These are phyloP conservation scores for Pyrenula massariospora DNA, from an alignment of 495 filamentous ascomycete species.

Conservation along the genomic window DNA sequence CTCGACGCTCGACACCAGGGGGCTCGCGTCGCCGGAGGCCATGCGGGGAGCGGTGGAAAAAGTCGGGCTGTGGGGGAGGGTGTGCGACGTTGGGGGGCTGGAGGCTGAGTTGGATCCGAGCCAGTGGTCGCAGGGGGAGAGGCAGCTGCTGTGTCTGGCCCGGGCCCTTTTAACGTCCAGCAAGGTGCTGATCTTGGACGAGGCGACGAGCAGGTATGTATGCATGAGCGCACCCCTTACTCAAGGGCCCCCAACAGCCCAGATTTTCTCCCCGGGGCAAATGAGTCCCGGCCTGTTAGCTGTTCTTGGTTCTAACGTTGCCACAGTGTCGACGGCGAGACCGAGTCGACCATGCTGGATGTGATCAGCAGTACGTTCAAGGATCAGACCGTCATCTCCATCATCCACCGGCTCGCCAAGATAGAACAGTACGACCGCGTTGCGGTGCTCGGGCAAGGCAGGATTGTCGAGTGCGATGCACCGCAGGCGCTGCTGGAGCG, in stretches of 20 bases:
- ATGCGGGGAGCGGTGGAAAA: no score
- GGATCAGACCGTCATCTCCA: slow-evolving; percentile 27
- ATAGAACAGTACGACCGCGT: slow-evolving; percentile 30
- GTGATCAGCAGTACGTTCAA: slow-evolving; percentile 20
- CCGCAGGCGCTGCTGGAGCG: slow-evolving; percentile 16
- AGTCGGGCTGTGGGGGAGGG: slow-evolving; percentile 15
- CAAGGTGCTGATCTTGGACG: slow-evolving; percentile 13
- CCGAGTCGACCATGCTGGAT: slow-evolving; percentile 13
- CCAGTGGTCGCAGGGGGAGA: slow-evolving; percentile 13
- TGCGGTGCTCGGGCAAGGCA: slow-evolving; percentile 20
- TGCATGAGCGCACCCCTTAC: no score
- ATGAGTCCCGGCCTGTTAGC: slow-evolving; percentile 3
- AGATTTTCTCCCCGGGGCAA: no score
- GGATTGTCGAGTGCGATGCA: slow-evolving; percentile 22
- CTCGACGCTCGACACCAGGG: slow-evolving; percentile 5
- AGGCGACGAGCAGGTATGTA: slow-evolving; percentile 17
- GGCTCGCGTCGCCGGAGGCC: neutral
- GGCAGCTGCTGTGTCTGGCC: slow-evolving; percentile 13
- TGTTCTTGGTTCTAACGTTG: neutral
- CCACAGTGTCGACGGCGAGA: slow-evolving; percentile 15
- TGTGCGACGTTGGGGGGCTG: slow-evolving; percentile 13
- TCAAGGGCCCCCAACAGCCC: no score
- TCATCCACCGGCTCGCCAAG: slow-evolving; percentile 28
- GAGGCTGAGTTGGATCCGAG: slow-evolving; percentile 1
- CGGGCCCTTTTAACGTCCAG: slow-evolving; percentile 8